Base-by-base conservation (phyloP, 495 filamentous ascomycete species). In the Talaromyces proteolyticus region DNA sequence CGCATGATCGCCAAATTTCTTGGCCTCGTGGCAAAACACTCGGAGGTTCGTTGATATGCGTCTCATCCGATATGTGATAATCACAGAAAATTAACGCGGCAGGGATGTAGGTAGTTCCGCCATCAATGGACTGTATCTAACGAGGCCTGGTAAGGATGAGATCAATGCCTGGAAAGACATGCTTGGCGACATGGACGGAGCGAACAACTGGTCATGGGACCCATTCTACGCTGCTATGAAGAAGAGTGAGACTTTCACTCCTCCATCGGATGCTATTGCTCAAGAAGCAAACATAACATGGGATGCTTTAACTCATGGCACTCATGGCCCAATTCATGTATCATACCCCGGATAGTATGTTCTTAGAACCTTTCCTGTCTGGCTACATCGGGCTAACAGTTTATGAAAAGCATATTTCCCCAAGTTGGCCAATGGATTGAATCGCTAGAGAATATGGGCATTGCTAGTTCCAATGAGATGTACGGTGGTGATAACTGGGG, bases 261-360 rank as follows among this genome's bases (percentile, higher is more conserved):
- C 55, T 14, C 68, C 60, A 23, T 52, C 48, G 37, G 53, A 58
- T 34, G 58, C n/a, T 52, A 70, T 69, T 47, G 71, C 50, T 40
- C 42, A 38, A 19, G 60, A 66, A 64, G 78, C 40, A 6, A 59
- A 59, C 7, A 73, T 76, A 26, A 57, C 57, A 2, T 76, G 63
- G 52, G 58, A 75, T 25, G 22, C 49, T 3, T 55, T 53, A 6
- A 56, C 51, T 1, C 73, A 70, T 41, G 73, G 73, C 5, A 58
- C 49, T 11, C 29, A 52, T 6, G 73, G 73, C 1, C 72, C 68
- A 1, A 66, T 84, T 17, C 62, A 79, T 48, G 70, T 73, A 6
- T 67, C 71, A 4, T 83, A 79, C 59, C 76, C 80, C 10, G 68
- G 57, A 29, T 67, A 58, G 63, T 65, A 59, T 11, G 62, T 17